Percentiles rank a stretch among this genome's conserved stretches.
These are phyloP conservation scores for Sinapis alba DNA, from an alignment of 441 rosid genomes.

Conservation along the genomic window DNA sequence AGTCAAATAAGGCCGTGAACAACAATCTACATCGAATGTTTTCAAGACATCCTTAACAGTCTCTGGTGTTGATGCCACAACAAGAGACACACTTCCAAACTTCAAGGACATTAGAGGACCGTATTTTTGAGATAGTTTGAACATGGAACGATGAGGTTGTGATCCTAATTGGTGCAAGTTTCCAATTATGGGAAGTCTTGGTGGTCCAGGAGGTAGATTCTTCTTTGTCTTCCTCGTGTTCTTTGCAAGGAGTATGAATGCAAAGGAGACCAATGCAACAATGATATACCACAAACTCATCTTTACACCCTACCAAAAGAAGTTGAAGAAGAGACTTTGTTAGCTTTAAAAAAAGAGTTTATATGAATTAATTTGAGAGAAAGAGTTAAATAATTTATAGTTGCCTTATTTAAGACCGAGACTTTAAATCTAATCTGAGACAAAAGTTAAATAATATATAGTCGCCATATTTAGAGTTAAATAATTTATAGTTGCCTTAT, in stretches of 20 bases:
- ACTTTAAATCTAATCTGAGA: too few relatives aligned
- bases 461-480: too few relatives aligned
- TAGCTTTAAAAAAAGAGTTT: neutral
- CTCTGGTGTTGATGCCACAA: constrained; percentile 28
- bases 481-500: too few relatives aligned
- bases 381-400: neutral
- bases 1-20: constrained; percentile 29
- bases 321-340: neutral
- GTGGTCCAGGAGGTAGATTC: constrained; percentile 29
- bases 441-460: too few relatives aligned
- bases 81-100: constrained; percentile 19
- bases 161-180: constrained; percentile 38
- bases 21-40: constrained; percentile 30
- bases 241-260: constrained; percentile 11
- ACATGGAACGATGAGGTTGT: constrained; percentile 21
- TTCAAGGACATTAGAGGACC: constrained; percentile 27
- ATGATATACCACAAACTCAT: constrained; percentile 31
- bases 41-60: constrained; percentile 27
- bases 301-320: constrained; percentile 1
- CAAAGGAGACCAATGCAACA: constrained; percentile 7
- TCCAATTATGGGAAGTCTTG: constrained; percentile 32
- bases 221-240: constrained; percentile 6
- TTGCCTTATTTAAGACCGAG: too few relatives aligned
- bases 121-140: constrained; percentile 13
- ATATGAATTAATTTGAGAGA: neutral